Evolutionary conservation across 441 rosid genomes (phyloP), one percentile per base, ranked within the genome.

Genomic region (Arabidopsis hybrid): DNA sequence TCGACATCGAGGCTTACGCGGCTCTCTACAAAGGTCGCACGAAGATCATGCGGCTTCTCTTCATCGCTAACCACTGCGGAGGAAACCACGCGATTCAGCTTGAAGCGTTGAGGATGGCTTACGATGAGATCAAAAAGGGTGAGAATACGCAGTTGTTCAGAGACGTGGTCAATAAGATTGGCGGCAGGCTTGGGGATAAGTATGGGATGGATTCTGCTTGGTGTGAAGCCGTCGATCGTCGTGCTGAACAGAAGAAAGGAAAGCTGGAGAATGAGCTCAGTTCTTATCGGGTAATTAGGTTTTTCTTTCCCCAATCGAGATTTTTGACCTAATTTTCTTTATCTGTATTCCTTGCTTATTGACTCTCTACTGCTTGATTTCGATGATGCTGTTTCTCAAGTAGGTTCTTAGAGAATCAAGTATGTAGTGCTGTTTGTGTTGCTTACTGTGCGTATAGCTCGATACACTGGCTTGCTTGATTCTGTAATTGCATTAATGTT

Each of bases 1-100:
- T 95, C 38, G 98, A 95, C 71, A 75, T 95, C 85, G 99, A 95
- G 70, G 93, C 96, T 11, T 93, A 95, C 73, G 96, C 97, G 3
- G 83, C 92, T 55, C 86, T 91, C 2, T 91, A 93, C 88, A 73
- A 81, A 16, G 96, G 92, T 42, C 84, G 97, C 17, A 91, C 97
- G 40, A 95, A 92, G 84, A 86, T 92, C 77, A 76, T 83, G 71
- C 84, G 98, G 32, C 89, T 93, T 2, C 70, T 87, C 40, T 95
- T 91, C 81, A 88, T 95, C 68, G 92, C 97, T 8, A 86, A 84
- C 55, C 88, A 82, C 62, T 87, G 92, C 71, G 87, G 75, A 56
- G 90, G 86, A 58, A 91, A 87, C 78, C 79, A 71, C 0, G 14
- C 82, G 82, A 86, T 91, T 90, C 86, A 87, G 83, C 65, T 84